Conservation (phyloP, 371 early-diverging fungal genomes). For the Rhizopus delemar region DNA sequence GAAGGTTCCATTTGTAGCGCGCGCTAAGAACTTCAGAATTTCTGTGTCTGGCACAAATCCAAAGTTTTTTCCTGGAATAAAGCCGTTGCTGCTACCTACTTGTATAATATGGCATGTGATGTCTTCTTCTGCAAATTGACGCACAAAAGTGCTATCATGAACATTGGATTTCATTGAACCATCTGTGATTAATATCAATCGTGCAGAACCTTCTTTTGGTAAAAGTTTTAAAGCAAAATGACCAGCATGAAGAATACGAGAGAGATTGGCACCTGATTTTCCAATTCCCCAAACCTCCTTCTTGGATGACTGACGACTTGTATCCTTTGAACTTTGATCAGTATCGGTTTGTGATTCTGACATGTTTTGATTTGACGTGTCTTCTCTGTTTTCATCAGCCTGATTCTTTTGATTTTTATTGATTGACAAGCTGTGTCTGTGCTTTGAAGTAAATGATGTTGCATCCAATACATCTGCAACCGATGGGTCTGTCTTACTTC, state of each 20-base stretch:
- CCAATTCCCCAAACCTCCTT: slow-evolving; percentile 66
- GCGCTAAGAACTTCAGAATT: slow-evolving; percentile 77
- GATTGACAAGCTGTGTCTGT: neutral
- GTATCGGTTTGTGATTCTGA: neutral
- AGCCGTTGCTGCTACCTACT: slow-evolving; percentile 77
- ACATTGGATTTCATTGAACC: slow-evolving; percentile 77
- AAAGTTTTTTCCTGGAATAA: slow-evolving; percentile 77
- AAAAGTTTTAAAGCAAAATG: slow-evolving; percentile 73
- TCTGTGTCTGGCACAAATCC: slow-evolving; percentile 92
- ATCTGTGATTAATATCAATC: slow-evolving; percentile 83
- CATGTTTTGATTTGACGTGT: neutral
- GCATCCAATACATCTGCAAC: slow-evolving; percentile 29
- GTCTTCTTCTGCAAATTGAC: slow-evolving; percentile 68
- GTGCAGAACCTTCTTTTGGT: slow-evolving; percentile 69
- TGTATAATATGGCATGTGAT: slow-evolving; percentile 83
- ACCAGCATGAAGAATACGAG: slow-evolving; percentile 71
- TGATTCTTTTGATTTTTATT: neutral
- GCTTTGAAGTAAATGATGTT: slow-evolving; percentile 20
- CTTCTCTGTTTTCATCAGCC: neutral
- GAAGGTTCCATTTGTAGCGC: slow-evolving; percentile 80
- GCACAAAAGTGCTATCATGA: slow-evolving; percentile 55
- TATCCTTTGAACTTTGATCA: slow-evolving; percentile 13
- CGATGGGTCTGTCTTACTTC: slow-evolving; percentile 26
- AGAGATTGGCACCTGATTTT: slow-evolving; percentile 60
- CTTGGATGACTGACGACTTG: slow-evolving; percentile 35